These are phyloP conservation scores for Mycena filopes DNA, from an alignment of 768 basidiomycete species.

Conservation along the genomic window DNA sequence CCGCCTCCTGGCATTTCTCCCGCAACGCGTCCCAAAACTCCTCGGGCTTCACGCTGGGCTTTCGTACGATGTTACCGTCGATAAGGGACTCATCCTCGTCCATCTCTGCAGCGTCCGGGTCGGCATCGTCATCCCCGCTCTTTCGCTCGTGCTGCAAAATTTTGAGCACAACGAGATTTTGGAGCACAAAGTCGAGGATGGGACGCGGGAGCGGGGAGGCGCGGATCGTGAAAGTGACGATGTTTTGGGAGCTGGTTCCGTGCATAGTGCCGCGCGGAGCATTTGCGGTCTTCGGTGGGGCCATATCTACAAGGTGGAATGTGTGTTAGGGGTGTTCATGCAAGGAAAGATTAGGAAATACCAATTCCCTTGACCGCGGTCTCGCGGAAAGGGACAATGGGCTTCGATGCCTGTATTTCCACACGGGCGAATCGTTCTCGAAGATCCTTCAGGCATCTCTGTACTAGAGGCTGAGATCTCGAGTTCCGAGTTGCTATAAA, in stretches of 20 bases:
- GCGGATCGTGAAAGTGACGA: conserved; percentile 87
- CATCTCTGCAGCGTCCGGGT: conserved; percentile 44
- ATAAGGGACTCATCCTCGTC: conserved; percentile 53
- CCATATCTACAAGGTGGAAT: conserved; percentile 75
- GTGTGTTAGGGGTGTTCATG: neutral
- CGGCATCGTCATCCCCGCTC: conserved; percentile 35
- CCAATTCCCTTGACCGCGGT: conserved; percentile 87
- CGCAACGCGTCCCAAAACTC: conserved; percentile 84
- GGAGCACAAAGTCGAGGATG: conserved; percentile 80
- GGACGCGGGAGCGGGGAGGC: conserved; percentile 79
- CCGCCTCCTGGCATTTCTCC: conserved; percentile 71
- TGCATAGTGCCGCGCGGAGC: conserved; percentile 82
- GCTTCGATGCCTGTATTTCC: conserved; percentile 92
- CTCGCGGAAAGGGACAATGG: conserved; percentile 98
- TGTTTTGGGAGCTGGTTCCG: conserved; percentile 71
- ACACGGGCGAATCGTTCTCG: conserved; percentile 94
- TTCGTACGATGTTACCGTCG: conserved; percentile 68
- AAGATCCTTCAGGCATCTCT: conserved; percentile 98
- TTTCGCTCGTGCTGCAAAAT: conserved; percentile 63
- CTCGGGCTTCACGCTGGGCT: conserved; percentile 73
- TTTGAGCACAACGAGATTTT: conserved; percentile 74
- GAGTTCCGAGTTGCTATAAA: neutral
- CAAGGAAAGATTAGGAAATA: conserved; percentile 40
- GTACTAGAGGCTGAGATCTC: conserved; percentile 21
- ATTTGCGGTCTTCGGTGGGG: conserved; percentile 77